Evolutionary conservation across 2,329 filamentous ascomycete genomes (phyloP), one percentile per base, ranked within the genome.

Genomic region (Phoma sp.): DNA sequence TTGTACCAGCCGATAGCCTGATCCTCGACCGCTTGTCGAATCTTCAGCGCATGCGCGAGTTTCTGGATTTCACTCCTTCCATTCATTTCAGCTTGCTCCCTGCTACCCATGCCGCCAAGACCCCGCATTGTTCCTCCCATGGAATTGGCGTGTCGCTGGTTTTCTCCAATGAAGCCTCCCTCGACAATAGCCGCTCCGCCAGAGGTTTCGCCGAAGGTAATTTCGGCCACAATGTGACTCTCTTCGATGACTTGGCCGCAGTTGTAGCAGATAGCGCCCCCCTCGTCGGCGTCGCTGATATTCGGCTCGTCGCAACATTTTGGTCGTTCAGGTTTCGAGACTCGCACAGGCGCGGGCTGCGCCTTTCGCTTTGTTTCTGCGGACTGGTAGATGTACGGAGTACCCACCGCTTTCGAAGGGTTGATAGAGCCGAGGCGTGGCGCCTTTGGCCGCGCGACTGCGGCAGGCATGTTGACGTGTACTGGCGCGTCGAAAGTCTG

Each of bases 171-270:
- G 70, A 89, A 96, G 59, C 88, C 93, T 72, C 95, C 95, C 73
- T 97, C 91, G 14, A 97, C 91, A 45, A 96, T 85, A 47, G 93
- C 93, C 43, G 90, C 91, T 67, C 95, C 95, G 30, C 86, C 87
- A 0, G 90, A 86, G 25, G 86, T 89, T 78, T 99, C 93, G 61
- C 92, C 92, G 69, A 98, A 99, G 22, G 88, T 88, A 58, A 98
- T 86, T 74, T 99, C 95, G 43, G 91, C 86, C 54, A 97, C 93
- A 59, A 98, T 96, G 69, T 96, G 92, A 71, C 86, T 88, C 70
- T 96, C 89, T 64, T 90, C 88, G 51, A 93, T 85, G 62, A 96
- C 86, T 56, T 86, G 88, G 82, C 92, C 93, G 75, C 95, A 98
- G 41, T 86, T 89, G 57, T 87, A 85, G 77, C 95, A 98, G 48